phyloP scores from a whole-genome alignment of 1,284 basidiomycete species.

The Ustilago hordei region DNA sequence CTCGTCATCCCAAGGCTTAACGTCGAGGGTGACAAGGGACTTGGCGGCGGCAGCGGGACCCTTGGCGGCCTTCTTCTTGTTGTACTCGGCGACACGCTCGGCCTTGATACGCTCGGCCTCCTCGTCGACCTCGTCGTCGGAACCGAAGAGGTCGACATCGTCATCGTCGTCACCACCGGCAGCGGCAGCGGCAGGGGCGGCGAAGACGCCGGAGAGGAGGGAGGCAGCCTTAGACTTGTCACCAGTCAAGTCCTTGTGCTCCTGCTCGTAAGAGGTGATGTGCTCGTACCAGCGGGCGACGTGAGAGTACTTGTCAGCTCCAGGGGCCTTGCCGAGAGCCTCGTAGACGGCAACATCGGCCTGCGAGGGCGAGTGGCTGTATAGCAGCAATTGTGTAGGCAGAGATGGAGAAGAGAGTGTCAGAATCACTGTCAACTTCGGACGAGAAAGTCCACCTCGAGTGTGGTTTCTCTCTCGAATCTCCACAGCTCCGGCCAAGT shows the following conservation, averaged over 20 bases:
- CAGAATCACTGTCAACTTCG: slow-evolving; percentile 10
- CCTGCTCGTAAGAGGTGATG: slow-evolving; percentile 66
- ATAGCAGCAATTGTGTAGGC: background rate
- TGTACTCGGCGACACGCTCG: slow-evolving; percentile 93
- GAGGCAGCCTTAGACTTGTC: slow-evolving; percentile 67
- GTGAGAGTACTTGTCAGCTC: slow-evolving; percentile 77
- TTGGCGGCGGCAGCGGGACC: slow-evolving; percentile 74
- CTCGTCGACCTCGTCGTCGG: slow-evolving; percentile 89
- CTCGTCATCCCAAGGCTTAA: slow-evolving; percentile 98
- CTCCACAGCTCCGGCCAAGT: slow-evolving; percentile 1
- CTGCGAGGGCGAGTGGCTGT: slow-evolving; percentile 92
- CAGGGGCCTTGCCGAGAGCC: slow-evolving; percentile 76
- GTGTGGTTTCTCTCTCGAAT: background rate
- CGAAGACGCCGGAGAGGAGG: slow-evolving; percentile 47
- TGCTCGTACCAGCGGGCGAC: slow-evolving; percentile 88
- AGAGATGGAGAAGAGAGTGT: slow-evolving; percentile 3
- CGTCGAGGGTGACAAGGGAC: slow-evolving; percentile 95
- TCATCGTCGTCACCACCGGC: slow-evolving; percentile 86
- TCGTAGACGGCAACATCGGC: slow-evolving; percentile 96
- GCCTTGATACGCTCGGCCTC: slow-evolving; percentile 95
- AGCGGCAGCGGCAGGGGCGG: slow-evolving; percentile 69
- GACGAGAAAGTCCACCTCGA: background rate
- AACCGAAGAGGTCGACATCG: slow-evolving; percentile 90
- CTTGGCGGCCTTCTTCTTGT: slow-evolving; percentile 92
- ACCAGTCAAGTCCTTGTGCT: slow-evolving; percentile 64